Evolutionary conservation across 768 basidiomycete genomes (phyloP).

Genomic region (Hortiboletus flavorubellus): DNA sequence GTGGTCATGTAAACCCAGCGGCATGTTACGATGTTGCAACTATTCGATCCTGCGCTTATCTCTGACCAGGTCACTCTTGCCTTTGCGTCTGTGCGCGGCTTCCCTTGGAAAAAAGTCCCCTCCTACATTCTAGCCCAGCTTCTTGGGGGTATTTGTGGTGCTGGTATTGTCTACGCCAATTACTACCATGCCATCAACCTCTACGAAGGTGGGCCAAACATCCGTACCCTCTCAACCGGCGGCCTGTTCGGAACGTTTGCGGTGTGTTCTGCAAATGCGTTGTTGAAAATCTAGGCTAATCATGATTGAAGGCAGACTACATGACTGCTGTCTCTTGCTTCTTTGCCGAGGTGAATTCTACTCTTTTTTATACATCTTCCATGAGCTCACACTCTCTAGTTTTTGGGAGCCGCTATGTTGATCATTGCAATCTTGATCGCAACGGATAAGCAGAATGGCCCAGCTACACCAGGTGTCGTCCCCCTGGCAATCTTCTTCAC

Average conservation of each 20-base stretch:
- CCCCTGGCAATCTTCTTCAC: constrained; percentile 55
- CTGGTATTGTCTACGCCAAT: constrained; percentile 56
- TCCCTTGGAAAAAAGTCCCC: constrained; percentile 82
- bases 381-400: constrained; percentile 32
- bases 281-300: constrained; percentile 8
- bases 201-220: constrained; percentile 51
- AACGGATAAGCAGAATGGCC: constrained; percentile 50
- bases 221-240: constrained; percentile 59
- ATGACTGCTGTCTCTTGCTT: constrained; percentile 43
- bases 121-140: constrained; percentile 61
- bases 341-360: constrained; percentile 40
- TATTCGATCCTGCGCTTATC: neutral
- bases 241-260: constrained; percentile 59
- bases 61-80: constrained; percentile 60
- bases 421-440: constrained; percentile 51
- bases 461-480: constrained; percentile 47
- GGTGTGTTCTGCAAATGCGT: constrained; percentile 33
- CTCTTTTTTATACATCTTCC: neutral
- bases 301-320: constrained; percentile 34
- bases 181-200: constrained; percentile 67
- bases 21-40: constrained; percentile 32
- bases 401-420: constrained; percentile 53
- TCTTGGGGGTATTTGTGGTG: constrained; percentile 57
- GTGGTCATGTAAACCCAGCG: constrained; percentile 74
- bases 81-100: constrained; percentile 63